Conservation (phyloP, 345 rosid species). For the Camelina laxa region DNA sequence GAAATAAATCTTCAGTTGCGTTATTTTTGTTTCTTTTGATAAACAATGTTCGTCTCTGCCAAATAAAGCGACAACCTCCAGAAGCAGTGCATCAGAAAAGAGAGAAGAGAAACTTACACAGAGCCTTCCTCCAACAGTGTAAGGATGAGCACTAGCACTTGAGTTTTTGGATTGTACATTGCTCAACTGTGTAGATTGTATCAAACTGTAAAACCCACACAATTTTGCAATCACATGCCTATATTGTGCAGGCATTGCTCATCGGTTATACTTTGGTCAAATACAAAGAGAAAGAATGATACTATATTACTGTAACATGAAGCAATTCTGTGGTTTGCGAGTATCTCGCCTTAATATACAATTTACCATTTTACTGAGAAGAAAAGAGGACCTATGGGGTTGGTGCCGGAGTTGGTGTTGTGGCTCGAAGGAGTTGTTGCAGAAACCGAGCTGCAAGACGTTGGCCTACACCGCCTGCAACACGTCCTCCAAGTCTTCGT, state of each 20-base stretch:
- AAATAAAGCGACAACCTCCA: background rate
- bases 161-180: background rate
- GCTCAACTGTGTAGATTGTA: background rate
- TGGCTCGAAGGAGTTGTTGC: conserved; percentile 77
- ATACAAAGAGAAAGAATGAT: conserved; percentile 42
- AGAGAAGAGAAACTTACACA: background rate
- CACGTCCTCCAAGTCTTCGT: conserved; percentile 74
- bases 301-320: conserved; percentile 37
- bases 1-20: too few species aligned
- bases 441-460: conserved; percentile 91
- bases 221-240: conserved; percentile 7
- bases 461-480: conserved; percentile 77
- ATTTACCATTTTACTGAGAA: conserved; percentile 26
- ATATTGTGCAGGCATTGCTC: background rate
- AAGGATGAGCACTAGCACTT: background rate
- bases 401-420: conserved; percentile 56
- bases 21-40: background rate
- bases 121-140: background rate
- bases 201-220: background rate
- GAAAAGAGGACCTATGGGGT: conserved; percentile 37
- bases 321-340: conserved; percentile 43
- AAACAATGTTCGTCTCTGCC: background rate
- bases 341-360: conserved; percentile 41
- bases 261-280: background rate
- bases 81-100: background rate